Evolutionary conservation across 164 flowering plant species (phyloP), one percentile per base, ranked within the genome.

Genomic region (Tinospora cordifolia): DNA sequence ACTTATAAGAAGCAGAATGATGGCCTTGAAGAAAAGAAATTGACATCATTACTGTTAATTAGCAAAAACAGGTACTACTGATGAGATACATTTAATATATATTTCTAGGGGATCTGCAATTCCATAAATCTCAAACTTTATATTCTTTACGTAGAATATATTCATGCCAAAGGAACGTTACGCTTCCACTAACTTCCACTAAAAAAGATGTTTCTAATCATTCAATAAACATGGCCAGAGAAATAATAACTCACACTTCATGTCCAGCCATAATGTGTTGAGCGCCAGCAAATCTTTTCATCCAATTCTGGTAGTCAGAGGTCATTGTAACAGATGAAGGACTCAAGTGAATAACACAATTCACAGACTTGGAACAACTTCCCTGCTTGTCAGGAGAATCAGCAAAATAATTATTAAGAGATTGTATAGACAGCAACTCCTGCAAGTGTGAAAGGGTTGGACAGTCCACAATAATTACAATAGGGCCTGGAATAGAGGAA

Each of bases 231-330:
- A n/a, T 8, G 24, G 25, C 14, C 15, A 70, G 62, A 57, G 3
- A 14, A 41, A 21, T 46, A 4, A 22, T 46, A 51, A 8, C 85
- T 78, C 70, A 95, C 99, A 70, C 79, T 82, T 83, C 83, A 84
- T 91, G 96, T 72, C 99, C 99, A 79, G 96, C 98, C 85, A 95
- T 84, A 76, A 95, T 84, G 75, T 95, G 99, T 76, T 95, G 93
- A 39, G 92, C 90, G 30, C 81, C 80, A 67, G 83, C 85, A 77
- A 95, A 92, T 83, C 85, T 90, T 71, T 78, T 83, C 97, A 92
- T 90, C 99, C 98, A 95, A 12, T 76, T 80, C 71, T 84, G 86
- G 77, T 94, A 94, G 51, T 75, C 78, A n/a, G 75, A 71, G 27
- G 78, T 81, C 30, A 66, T 65, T 59, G 82, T 71, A 34, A 94